Evolutionary conservation across 345 rosid genomes (phyloP), one percentile per base, ranked within the genome.

Genomic region (Salix purpurea): DNA sequence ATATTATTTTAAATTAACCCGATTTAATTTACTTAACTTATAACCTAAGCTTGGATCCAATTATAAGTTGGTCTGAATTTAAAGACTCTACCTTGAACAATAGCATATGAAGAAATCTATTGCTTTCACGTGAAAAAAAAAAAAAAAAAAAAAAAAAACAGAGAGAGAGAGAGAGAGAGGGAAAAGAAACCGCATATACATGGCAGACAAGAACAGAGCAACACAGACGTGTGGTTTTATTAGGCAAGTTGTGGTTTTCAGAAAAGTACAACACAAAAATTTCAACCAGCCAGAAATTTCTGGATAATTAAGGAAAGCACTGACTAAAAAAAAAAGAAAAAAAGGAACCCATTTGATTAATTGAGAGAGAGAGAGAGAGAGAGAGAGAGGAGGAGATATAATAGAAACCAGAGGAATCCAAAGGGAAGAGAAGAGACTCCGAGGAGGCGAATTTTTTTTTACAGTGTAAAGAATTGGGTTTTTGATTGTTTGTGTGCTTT

Each of bases 331-430:
- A 12, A 52, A 7, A 1, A 52, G 0, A 61, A 6, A 39, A 62
- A 1, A 9, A 26, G 7, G 36, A 42, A 12, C 24, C 68, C 19
- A 1, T 30, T 61, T 9, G 16, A 21, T 19, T 21, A 7, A 54
- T 19, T 21, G 8, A 54, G 62, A 23, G 13, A 56, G 5, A 50
- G 10, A 4, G 5, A 34, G 0, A 34, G 36, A 34, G 36, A 32
- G 9, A 54, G 13, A 7, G 32, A 34, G 15, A 28, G 32, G 36
- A 23, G 65, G 50, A 73, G 6, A 39, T 2, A 32, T 6, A 30
- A 83, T 82, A 82, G 81, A 73, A 79, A 83, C 78, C 52, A 42
- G 61, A 75, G 75, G 71, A 76, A 73, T 34, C 42, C 77, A 65
- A 28, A 54, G 44, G 42, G 77, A 50, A 72, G 42, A 65, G 66